Base-by-base conservation (phyloP, 176 grass and related monocot species). In the Zoysia japonica region DNA sequence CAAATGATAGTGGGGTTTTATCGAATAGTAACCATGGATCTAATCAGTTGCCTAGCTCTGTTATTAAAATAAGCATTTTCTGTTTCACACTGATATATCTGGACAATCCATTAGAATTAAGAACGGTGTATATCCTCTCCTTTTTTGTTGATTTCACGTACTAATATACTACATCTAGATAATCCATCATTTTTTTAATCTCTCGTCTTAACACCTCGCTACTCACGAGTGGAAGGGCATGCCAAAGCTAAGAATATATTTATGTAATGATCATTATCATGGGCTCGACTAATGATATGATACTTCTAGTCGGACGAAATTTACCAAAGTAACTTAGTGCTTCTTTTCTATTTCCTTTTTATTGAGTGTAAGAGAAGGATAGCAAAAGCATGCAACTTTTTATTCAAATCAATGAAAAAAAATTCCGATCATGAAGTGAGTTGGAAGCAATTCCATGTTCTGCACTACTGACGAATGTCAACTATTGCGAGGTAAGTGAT, bases 371-470 rank as follows among this genome's bases (percentile, higher is more conserved):
- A 60, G 46, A 13, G 72, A 79, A 85, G 74, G 49, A 37, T 39
- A 7, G 44, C 1, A 61, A 89, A 82, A 82, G 78, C 28, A 60
- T 6, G 65, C 11, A 44, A 1, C 72, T 77, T 85, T 85, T 89
- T 19, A 42, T 57, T 52, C 46, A 67, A 16, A 77, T 81, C 72
- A 85, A 85, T 28, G 72, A 66, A 46, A 88, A 85, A 85, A 71
- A 85, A 85, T 72, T 53, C 20, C 36, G 20, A 61, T 61, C 61
- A 53, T 61, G 82, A 72, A 81, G 87, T 85, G 87, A 89, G 72
- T 77, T 39, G 61, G 82, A 89, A 77, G 87, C 82, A 89, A 89
- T 78, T 81, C 78, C 66, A 81, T 89, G 66, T 81, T 85, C 77
- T 85, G 42, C 7, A 73, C 60, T 55, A 59, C 72, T 65, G 72